A percentile compares a stretch with the other conserved stretches of the same genome.
Conservation (phyloP, 73 alveolate species). For the Uronychia setigera region DNA sequence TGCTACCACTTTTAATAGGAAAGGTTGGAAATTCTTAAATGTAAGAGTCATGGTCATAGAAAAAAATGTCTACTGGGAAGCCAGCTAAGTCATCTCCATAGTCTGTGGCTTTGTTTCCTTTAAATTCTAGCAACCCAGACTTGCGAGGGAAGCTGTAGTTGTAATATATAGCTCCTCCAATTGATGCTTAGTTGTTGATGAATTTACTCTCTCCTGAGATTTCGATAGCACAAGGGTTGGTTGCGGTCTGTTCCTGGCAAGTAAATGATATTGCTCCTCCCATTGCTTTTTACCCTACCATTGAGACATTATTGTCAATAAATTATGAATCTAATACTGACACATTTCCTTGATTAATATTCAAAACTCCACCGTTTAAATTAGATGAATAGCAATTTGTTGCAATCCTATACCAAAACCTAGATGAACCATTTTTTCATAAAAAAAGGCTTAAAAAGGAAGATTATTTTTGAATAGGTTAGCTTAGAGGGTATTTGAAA, state of each 20-base stretch:
- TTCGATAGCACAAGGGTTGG: not conserved
- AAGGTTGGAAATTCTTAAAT: not conserved
- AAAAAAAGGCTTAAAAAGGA: too few relatives aligned
- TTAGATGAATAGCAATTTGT: not conserved
- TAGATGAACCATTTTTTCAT: too few relatives aligned
- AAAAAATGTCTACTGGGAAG: not conserved
- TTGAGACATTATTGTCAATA: not conserved
- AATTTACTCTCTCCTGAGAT: not conserved
- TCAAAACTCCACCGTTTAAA: not conserved
- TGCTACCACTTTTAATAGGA: not conserved
- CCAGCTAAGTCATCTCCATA: not conserved
- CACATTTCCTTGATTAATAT: not conserved
- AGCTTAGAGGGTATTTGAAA: too few relatives aligned
- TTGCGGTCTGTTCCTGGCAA: not conserved
- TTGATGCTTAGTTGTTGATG: not conserved
- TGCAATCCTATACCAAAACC: too few relatives aligned
- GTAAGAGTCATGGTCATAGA: not conserved
- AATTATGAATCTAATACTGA: not conserved
- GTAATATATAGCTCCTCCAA: not conserved
- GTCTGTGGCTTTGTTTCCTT: not conserved
- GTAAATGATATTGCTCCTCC: not conserved
- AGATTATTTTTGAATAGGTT: too few relatives aligned
- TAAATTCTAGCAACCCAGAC: not conserved
- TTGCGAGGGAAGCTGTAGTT: not conserved
- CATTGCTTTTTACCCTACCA: not conserved